These are phyloP conservation scores for Thalassiosira allenii DNA, from an alignment of 352 stramenopile species.

Conservation along the genomic window DNA sequence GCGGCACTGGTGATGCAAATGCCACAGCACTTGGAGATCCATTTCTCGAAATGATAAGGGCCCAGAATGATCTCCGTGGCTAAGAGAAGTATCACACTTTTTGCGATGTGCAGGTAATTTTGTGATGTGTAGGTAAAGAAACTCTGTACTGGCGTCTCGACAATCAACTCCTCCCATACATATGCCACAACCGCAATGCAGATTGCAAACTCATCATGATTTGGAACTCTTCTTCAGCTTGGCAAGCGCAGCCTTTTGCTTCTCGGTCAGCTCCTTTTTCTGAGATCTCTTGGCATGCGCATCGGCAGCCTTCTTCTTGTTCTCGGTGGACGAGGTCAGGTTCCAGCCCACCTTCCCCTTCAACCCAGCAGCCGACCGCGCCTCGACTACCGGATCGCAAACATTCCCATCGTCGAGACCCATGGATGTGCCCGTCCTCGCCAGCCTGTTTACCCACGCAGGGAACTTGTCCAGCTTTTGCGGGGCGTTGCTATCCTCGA, in stretches of 20 bases:
- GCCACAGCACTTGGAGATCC: too few species aligned
- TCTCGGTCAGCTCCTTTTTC: constrained; percentile 64
- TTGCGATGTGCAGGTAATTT: too few species aligned
- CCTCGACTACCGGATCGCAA: constrained; percentile 56
- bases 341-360: constrained; percentile 52
- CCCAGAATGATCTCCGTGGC: too few species aligned
- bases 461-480: constrained; percentile 63
- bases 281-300: constrained; percentile 25
- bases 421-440: constrained; percentile 55
- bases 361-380: constrained; percentile 38
- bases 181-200: too few species aligned
- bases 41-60: too few species aligned
- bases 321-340: constrained; percentile 14
- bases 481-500: constrained; percentile 31
- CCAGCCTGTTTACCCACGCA: constrained; percentile 70
- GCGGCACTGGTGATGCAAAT: too few species aligned
- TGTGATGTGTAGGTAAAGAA: too few species aligned
- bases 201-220: too few species aligned
- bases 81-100: too few species aligned
- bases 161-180: too few species aligned
- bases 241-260: constrained; percentile 58
- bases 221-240: constrained; percentile 61
- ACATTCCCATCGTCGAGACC: constrained; percentile 51
- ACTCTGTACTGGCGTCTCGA: too few species aligned
- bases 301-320: constrained; percentile 2